A percentile compares a stretch with the other conserved stretches of the same genome.
phyloP scores from a whole-genome alignment of 768 basidiomycete genomes.

The Rhizopogon sp. region DNA sequence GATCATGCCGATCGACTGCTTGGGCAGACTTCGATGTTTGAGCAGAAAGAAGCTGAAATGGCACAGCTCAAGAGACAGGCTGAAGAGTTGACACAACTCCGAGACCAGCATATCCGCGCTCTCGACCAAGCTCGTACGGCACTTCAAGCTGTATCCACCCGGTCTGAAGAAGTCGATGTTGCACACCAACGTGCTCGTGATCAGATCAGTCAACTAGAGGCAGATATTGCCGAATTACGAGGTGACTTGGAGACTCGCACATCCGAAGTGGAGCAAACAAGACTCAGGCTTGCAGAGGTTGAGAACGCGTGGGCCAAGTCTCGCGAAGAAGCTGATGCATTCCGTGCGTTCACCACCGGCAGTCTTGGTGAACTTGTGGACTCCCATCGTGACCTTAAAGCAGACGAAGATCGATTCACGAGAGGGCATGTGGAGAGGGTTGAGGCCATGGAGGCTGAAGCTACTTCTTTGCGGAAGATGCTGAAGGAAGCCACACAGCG shows the following conservation, averaged over 20 bases:
- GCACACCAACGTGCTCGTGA: constrained; percentile 68
- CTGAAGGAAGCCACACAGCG: constrained; percentile 72
- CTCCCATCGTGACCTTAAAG: constrained; percentile 78
- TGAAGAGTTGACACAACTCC: constrained; percentile 62
- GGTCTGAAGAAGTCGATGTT: constrained; percentile 74
- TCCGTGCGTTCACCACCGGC: constrained; percentile 81
- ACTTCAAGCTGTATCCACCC: constrained; percentile 66
- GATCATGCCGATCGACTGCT: constrained; percentile 76
- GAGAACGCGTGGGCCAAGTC: constrained; percentile 92
- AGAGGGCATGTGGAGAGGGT: constrained; percentile 82
- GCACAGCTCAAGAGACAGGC: constrained; percentile 58
- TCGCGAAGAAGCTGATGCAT: constrained; percentile 88
- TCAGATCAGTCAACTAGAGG: constrained; percentile 65
- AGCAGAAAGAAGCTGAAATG: constrained; percentile 79
- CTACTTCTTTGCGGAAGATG: constrained; percentile 70
- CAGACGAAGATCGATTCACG: constrained; percentile 73
- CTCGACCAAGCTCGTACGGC: constrained; percentile 83
- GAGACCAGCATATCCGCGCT: constrained; percentile 83
- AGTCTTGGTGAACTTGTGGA: constrained; percentile 84
- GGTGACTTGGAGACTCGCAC: constrained; percentile 76
- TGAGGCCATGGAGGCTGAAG: constrained; percentile 74
- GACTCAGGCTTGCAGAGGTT: constrained; percentile 64
- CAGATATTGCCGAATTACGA: constrained; percentile 72
- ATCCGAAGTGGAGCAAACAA: constrained; percentile 67
- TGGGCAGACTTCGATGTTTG: constrained; percentile 63